Conservation (phyloP, 495 filamentous ascomycete genomes). For the Daldinia caldariorum region DNA sequence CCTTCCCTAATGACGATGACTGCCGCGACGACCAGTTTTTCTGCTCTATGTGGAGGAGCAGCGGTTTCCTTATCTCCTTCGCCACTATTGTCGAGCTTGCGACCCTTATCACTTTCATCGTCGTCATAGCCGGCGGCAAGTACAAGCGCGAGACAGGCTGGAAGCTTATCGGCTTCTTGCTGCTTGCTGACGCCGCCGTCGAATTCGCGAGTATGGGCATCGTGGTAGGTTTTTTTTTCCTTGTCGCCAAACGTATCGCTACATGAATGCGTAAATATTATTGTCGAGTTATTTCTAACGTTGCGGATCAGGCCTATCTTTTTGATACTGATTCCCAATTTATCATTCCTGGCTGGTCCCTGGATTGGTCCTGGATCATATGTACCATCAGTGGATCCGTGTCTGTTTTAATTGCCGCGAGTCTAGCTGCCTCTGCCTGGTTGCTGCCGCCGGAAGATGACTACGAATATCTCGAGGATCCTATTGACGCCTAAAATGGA, state of each 20-base stretch:
- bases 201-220: slow-evolving; percentile 78
- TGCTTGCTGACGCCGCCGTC: slow-evolving; percentile 68
- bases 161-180: slow-evolving; percentile 72
- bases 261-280: neutral
- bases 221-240: slow-evolving; percentile 70
- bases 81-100: slow-evolving; percentile 79
- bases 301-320: slow-evolving; percentile 70
- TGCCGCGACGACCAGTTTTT: slow-evolving; percentile 76
- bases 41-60: slow-evolving; percentile 89
- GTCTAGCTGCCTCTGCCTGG: slow-evolving; percentile 69
- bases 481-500: slow-evolving; percentile 39
- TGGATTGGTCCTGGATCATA: slow-evolving; percentile 80
- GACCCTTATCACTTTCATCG: slow-evolving; percentile 75
- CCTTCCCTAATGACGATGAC: slow-evolving; percentile 74
- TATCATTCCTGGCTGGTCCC: slow-evolving; percentile 78
- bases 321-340: slow-evolving; percentile 89
- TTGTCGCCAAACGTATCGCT: neutral
- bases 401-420: slow-evolving; percentile 67
- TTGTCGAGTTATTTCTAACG: neutral
- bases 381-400: slow-evolving; percentile 78
- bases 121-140: slow-evolving; percentile 80
- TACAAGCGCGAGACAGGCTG: slow-evolving; percentile 79
- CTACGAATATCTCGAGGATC: slow-evolving; percentile 71
- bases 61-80: slow-evolving; percentile 87
- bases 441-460: slow-evolving; percentile 82